phyloP scores from a whole-genome alignment of 2,329 filamentous ascomycete species.

The Madurella mycetomatis region DNA sequence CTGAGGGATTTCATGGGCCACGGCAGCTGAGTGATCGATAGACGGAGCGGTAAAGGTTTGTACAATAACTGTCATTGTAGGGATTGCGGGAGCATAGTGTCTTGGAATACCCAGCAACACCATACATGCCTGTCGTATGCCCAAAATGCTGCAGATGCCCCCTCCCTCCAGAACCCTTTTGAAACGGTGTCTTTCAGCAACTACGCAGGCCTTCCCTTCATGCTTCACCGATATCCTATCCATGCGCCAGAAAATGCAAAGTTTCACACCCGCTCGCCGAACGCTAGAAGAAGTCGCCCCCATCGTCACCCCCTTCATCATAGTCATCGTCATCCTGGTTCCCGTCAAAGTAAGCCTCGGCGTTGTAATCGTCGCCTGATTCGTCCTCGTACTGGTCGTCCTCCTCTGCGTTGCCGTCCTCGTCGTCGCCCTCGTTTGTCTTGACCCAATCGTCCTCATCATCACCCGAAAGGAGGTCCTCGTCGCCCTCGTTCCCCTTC shows the following conservation, averaged over 20 bases:
- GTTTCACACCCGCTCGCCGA: not conserved
- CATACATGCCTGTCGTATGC: not conserved
- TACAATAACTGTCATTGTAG: constrained; percentile 2
- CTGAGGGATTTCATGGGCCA: constrained; percentile 43
- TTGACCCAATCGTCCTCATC: constrained; percentile 47
- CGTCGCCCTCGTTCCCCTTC: constrained; percentile 34
- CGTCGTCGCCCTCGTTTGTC: constrained; percentile 42
- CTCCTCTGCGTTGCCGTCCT: constrained; percentile 42
- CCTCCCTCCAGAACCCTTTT: no score
- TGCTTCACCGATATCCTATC: not conserved
- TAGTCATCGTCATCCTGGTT: constrained; percentile 52
- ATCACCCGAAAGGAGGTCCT: constrained; percentile 42
- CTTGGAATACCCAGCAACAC: constrained; percentile 3
- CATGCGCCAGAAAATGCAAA: constrained; percentile 11
- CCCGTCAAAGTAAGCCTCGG: constrained; percentile 57
- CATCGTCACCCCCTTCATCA: constrained; percentile 49
- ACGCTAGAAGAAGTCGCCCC: constrained; percentile 29
- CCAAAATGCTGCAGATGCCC: not conserved
- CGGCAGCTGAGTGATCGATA: constrained; percentile 19
- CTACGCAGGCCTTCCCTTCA: not conserved
- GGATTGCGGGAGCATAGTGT: not conserved
- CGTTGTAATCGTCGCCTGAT: constrained; percentile 57
- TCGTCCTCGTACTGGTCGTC: constrained; percentile 54
- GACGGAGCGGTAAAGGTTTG: not conserved
- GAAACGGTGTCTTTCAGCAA: constrained; percentile 14